Evolutionary conservation across 257 asterid genomes (phyloP), one percentile per base, ranked within the genome.

Genomic region (Solanum arcanum): DNA sequence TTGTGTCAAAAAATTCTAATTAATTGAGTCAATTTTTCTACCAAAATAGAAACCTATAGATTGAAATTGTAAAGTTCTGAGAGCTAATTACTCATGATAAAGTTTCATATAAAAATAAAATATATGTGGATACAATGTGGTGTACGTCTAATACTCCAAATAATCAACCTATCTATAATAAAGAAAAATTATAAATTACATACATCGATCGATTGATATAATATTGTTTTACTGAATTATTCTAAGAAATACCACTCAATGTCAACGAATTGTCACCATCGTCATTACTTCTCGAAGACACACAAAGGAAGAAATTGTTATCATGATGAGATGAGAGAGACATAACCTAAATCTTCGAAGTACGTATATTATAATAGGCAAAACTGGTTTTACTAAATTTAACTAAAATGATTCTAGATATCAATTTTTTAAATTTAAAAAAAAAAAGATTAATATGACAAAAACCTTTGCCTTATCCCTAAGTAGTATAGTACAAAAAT

Each of bases 321-420:
- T 94, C 91, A 91, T 92, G 90, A 88, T 84, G 98, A 94, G 90
- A 88, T 87, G 96, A 93, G 92, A 93, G 93, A 90, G 98, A 94
- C 98, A 87, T 92, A 81, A 91, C 95, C 92, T 90, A 73, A 86
- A 47, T 20, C 27, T 47, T 80, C 27, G 29, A 44, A 75, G 56
- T 10, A 23, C 56, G 56, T n/a, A 75, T 39, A 35, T 37, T 6
- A 11, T 20, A 37, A 25, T 25, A 18, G 29, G 16, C 12, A 15
- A 80, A 80, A 10, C 3, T 47, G 20, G 42, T 80, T 47, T 20
- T 80, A 80, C 44, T 18, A 47, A 46, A 80, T 80, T 29, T 80
- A 15, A n/a, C 46, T 77, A 18, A 49, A 74, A 80, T 47, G 20
- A 29, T 49, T 68, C 23, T 20, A 68, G 23, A 68, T 68, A 14